A percentile compares a stretch with the other conserved stretches of the same genome.
Evolutionary conservation across 495 filamentous ascomycete genomes (phyloP).

Genomic region (Venustampulla echinocandica): DNA sequence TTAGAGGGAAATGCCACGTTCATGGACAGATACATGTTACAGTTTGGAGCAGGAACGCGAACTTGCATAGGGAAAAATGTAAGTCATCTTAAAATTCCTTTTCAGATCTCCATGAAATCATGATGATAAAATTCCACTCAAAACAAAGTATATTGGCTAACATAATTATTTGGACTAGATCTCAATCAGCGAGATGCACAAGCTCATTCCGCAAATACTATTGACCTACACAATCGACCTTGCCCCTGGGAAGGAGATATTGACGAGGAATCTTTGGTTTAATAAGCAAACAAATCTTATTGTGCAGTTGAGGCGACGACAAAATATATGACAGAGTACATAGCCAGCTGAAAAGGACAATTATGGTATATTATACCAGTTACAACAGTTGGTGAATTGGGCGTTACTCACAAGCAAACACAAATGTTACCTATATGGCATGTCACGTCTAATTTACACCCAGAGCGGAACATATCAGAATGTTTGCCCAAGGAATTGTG

Average conservation of each 20-base stretch:
- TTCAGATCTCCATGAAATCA: background rate
- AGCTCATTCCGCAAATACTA: background rate
- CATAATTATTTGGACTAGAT: background rate
- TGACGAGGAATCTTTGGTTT: background rate
- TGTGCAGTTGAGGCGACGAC: background rate
- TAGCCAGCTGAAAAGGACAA: background rate
- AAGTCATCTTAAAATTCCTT: conserved; percentile 28
- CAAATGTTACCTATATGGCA: no score
- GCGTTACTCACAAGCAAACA: no score
- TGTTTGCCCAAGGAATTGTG: no score
- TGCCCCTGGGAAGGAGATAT: background rate
- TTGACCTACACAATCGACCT: background rate
- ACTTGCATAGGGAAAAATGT: conserved; percentile 63
- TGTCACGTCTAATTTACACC: no score
- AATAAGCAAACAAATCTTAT: background rate
- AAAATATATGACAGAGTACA: background rate
- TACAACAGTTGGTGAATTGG: no score
- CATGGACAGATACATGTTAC: conserved; percentile 27
- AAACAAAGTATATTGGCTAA: no score
- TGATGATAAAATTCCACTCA: background rate
- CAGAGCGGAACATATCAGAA: no score
- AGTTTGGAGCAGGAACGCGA: conserved; percentile 56
- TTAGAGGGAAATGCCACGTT: background rate
- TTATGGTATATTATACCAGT: no score
- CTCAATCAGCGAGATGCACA: background rate